phyloP scores from a whole-genome alignment of 2,329 filamentous ascomycete genomes.

The Coniella lustricola region DNA sequence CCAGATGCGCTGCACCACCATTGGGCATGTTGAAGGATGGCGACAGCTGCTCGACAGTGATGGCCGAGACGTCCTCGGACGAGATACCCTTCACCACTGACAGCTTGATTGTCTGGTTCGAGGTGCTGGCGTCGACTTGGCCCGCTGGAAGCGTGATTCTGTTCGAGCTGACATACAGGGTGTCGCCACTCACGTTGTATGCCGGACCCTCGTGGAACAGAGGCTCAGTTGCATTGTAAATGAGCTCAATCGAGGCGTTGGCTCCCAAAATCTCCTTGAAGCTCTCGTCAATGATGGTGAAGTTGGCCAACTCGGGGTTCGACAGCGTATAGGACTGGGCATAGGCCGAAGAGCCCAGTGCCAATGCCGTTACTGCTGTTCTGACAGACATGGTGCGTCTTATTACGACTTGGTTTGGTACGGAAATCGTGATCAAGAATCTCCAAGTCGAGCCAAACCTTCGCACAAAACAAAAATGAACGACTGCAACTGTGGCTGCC shows the following conservation, averaged over 20 bases:
- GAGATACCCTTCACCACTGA: constrained; percentile 10
- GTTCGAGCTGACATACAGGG: constrained; percentile 15
- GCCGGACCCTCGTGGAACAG: constrained; percentile 14
- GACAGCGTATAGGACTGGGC: constrained; percentile 1
- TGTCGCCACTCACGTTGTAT: constrained; percentile 8
- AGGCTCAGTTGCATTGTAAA: constrained; percentile 12
- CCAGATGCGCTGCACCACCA: constrained; percentile 2
- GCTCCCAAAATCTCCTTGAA: constrained; percentile 8
- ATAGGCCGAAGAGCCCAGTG: constrained; percentile 1
- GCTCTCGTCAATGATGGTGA: constrained; percentile 6
- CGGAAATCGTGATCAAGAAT: too few species aligned
- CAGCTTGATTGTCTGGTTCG: constrained; percentile 12
- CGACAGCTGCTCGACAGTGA: constrained; percentile 3
- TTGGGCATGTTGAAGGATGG: constrained; percentile 12
- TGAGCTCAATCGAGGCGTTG: constrained; percentile 13
- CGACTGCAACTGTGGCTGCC: too few species aligned
- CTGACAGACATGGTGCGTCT: neutral
- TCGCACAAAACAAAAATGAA: too few species aligned
- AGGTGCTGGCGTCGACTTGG: constrained; percentile 9
- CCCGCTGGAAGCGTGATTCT: constrained; percentile 11
- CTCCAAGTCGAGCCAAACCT: too few species aligned
- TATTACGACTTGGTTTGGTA: neutral
- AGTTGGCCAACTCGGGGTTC: constrained; percentile 13
- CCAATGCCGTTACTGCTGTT: neutral
- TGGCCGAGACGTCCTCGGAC: neutral